Base-by-base conservation (phyloP, 2,329 filamentous ascomycete genomes). In the Venturia pyrina region DNA sequence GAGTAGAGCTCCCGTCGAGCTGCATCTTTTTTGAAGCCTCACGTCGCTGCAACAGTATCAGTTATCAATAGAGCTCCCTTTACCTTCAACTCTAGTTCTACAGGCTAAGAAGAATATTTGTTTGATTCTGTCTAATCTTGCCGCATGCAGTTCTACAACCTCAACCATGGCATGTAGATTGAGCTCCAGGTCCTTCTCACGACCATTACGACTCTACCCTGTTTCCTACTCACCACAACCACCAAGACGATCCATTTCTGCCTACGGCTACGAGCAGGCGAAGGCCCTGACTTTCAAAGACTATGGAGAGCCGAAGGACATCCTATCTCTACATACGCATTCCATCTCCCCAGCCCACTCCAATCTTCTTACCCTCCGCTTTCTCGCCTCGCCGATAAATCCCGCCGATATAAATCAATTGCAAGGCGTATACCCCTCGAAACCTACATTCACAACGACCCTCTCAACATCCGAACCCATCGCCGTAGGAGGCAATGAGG, bases 341-440 rank as follows among this genome's bases (percentile, higher is more conserved):
- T 91, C 89, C 70, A 91, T 93, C 73, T 88, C 88, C 4, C 89
- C 90, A 3, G 83, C 85, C 3, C 84, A 92, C 69, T 88, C 90
- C 61, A 79, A 84, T 65, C 80, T 84, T 69, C 79, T 96, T 70
- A 92, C 93, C 65, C 81, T 99, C 67, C 91, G 91, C 76, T 88
- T 95, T 72, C 90, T 99, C 72, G 90, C 93, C 41, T 87, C 92
- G 0, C 91, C 95, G 66, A 91, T 99, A 77, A 99, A 99, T 80
- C 95, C 95, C 32, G 93, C 95, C 73, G 95, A 99, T 79, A 90
- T 99, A 77, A 99, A 99, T 81, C 93, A 93, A 72, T 90, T 99
- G 73, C 95, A 99, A 81, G 95, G 95, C 70, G 92, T 93, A 4
- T 99, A 99, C 79, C 93, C 93, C 68, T 87, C 87, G 59, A 91